Percentiles rank a stretch among this genome's conserved stretches.
phyloP scores from a whole-genome alignment of 768 basidiomycete genomes.

The Gyrodon lividus region DNA sequence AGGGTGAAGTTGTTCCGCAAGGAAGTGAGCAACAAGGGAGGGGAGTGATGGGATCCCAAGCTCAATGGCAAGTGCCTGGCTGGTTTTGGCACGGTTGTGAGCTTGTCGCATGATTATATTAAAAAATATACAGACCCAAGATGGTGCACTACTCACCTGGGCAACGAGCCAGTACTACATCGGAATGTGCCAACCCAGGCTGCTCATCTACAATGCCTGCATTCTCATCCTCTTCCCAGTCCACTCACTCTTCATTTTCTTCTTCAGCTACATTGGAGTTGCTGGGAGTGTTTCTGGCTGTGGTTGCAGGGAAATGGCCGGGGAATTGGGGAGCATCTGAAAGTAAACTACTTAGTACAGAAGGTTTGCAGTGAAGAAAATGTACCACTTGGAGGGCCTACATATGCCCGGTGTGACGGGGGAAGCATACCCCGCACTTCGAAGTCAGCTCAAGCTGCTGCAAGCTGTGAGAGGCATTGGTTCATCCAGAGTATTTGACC shows the following conservation, averaged over 20 bases:
- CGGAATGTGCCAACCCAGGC: neutral
- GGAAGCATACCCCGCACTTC: neutral
- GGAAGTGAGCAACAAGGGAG: slow-evolving; percentile 3
- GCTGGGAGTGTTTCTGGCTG: neutral
- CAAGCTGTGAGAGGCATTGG: slow-evolving; percentile 27
- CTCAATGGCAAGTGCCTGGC: neutral
- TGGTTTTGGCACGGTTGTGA: neutral
- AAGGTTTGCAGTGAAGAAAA: neutral
- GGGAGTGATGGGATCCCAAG: neutral
- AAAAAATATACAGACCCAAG: neutral
- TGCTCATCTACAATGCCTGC: neutral
- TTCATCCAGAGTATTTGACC: slow-evolving; percentile 32
- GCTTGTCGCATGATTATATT: neutral
- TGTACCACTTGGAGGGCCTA: neutral
- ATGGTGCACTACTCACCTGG: neutral
- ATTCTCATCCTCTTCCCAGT: neutral
- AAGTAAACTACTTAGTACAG: neutral
- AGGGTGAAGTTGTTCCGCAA: neutral
- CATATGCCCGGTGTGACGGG: neutral
- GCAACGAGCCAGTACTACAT: neutral
- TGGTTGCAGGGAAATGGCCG: neutral
- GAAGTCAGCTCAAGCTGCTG: slow-evolving; percentile 8
- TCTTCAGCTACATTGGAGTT: neutral
- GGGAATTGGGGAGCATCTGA: neutral
- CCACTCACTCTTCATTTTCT: neutral